These are phyloP conservation scores for Russula earlei DNA, from an alignment of 768 basidiomycete genomes.

Conservation along the genomic window DNA sequence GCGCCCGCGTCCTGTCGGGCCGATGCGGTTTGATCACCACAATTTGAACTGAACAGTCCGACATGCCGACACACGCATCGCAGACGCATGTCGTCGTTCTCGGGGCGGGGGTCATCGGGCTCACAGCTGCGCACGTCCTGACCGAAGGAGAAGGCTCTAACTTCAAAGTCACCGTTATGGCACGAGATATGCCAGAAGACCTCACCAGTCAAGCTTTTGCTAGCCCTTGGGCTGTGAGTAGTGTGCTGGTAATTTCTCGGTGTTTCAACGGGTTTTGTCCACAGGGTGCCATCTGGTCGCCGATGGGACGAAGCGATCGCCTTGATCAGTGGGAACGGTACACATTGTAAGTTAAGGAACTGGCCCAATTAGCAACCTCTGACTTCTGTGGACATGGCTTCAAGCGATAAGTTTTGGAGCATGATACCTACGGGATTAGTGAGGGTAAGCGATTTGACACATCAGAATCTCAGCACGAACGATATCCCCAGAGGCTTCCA, in stretches of 20 bases:
- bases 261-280: background rate
- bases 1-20: no score
- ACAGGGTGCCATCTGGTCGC: constrained; percentile 42
- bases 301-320: constrained; percentile 29
- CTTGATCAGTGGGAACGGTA: constrained; percentile 31
- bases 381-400: background rate
- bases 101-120: constrained; percentile 38
- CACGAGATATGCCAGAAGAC: constrained; percentile 33
- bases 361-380: background rate
- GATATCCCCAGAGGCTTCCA: constrained; percentile 29
- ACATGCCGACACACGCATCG: background rate
- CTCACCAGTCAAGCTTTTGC: constrained; percentile 37
- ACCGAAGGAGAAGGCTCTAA: constrained; percentile 17
- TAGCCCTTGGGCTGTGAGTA: constrained; percentile 42
- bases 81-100: constrained; percentile 28
- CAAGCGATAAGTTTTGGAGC: constrained; percentile 39
- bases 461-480: background rate
- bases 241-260: background rate
- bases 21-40: no score
- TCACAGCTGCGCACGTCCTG: constrained; percentile 33
- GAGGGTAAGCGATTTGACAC: constrained; percentile 25
- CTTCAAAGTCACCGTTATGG: constrained; percentile 29
- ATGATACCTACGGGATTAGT: constrained; percentile 37
- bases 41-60: no score
- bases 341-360: constrained; percentile 32